phyloP scores from a whole-genome alignment of 2,329 filamentous ascomycete genomes.

The Neopestalotiopsis sp. region DNA sequence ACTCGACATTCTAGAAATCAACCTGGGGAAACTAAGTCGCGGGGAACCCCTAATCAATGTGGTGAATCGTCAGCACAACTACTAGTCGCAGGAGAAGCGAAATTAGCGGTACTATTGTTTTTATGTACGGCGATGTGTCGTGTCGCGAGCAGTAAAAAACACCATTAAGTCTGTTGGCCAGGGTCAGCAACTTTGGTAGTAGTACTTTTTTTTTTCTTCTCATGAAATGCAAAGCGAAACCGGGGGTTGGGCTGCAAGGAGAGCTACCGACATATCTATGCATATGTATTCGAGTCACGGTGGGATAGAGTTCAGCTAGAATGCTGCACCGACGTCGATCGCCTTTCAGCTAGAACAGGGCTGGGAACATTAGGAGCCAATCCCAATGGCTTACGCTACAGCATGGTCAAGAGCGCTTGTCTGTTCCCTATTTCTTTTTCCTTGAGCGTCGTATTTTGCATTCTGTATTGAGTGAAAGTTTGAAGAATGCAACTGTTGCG shows the following conservation, averaged over 20 bases:
- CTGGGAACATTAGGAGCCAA: neutral
- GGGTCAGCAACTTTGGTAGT: neutral
- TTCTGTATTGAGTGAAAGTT: neutral
- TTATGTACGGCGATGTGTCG: neutral
- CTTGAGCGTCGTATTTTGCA: neutral
- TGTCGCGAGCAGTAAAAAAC: neutral
- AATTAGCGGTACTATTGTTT: neutral
- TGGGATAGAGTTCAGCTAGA: neutral
- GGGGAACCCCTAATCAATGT: constrained; percentile 36
- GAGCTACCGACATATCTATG: neutral
- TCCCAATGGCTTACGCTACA: neutral
- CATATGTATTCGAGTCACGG: neutral
- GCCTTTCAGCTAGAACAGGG: neutral
- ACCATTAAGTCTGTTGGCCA: neutral
- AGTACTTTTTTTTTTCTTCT: no score
- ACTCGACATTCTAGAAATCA: constrained; percentile 33
- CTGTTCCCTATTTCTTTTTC: neutral
- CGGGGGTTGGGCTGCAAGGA: neutral
- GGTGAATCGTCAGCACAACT: constrained; percentile 36
- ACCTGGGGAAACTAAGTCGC: constrained; percentile 35
- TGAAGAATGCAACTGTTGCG: neutral
- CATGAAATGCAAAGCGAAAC: neutral
- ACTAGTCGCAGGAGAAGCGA: constrained; percentile 25
- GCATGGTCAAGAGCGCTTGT: no score
- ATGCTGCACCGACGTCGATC: neutral